These are phyloP conservation scores for Pelagomonas calceolata DNA, from an alignment of 108 stramenopile genomes.

Conservation along the genomic window DNA sequence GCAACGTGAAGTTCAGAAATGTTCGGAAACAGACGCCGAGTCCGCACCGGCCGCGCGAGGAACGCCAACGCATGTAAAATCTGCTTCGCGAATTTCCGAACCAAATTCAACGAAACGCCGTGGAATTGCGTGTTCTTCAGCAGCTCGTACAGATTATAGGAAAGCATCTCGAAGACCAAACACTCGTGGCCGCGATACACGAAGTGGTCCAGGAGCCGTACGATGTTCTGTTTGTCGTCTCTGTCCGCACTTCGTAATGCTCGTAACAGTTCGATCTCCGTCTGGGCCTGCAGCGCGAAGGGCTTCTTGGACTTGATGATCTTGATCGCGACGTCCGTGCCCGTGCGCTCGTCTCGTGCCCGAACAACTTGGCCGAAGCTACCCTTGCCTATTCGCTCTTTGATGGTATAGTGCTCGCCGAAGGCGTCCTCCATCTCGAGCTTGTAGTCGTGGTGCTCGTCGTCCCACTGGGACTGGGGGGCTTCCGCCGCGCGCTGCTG, in stretches of 20 bases:
- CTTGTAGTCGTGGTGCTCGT: constrained; percentile 94
- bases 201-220: constrained; percentile 79
- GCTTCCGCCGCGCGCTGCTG: background rate
- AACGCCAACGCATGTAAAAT: constrained; percentile 79
- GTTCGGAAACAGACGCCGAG: too few species aligned
- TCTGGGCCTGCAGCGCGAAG: constrained; percentile 88
- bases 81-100: constrained; percentile 94
- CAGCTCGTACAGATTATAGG: constrained; percentile 91
- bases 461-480: constrained; percentile 73
- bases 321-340: constrained; percentile 86
- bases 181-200: constrained; percentile 82
- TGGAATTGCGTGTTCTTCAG: constrained; percentile 88
- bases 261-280: constrained; percentile 80
- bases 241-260: constrained; percentile 22
- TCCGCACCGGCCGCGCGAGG: constrained; percentile 62
- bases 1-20: too few species aligned
- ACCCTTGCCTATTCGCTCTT: constrained; percentile 92
- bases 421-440: constrained; percentile 66
- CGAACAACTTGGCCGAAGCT: constrained; percentile 88
- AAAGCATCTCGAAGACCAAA: constrained; percentile 93
- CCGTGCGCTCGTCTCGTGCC: constrained; percentile 55
- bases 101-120: constrained; percentile 86
- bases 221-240: constrained; percentile 39
- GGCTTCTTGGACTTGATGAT: constrained; percentile 95
- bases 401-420: constrained; percentile 65